Evolutionary conservation across 2,329 filamentous ascomycete genomes (phyloP), one percentile per base, ranked within the genome.

Genomic region (Aspergillus eucalypticola): DNA sequence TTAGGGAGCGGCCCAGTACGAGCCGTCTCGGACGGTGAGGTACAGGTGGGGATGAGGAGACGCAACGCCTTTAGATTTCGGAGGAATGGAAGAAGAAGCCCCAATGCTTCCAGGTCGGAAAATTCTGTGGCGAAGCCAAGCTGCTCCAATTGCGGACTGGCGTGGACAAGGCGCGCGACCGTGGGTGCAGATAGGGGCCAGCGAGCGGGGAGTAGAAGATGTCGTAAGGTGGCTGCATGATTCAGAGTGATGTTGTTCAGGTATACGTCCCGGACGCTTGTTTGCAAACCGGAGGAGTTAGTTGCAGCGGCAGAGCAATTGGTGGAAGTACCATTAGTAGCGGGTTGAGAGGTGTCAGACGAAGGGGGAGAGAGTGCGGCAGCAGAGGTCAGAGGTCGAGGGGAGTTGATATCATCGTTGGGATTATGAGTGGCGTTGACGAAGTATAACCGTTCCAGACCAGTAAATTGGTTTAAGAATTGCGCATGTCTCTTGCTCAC

Each of bases 71-170:
- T 67, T 6, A 79, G 64, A 11, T 79, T 77, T 6, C 73, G 71
- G 42, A 79, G 72, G 60, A 77, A 75, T 35, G 78, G 78, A 32
- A 78, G 66, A 10, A 80, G 66, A 49, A 79, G 63, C 6, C 71
- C 67, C 19, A 79, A 55, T 11, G 74, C 71, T 10, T 80, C 74
- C 67, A 80, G 69, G 64, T 73, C 74, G 38, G 71, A 69, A 15
- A 75, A 64, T 10, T 80, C 75, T 15, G 83, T 75, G 7, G 83
- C 80, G 21, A 87, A 73, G 25, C 79, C 84, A 1, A 88, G 74
- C 65, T 88, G 85, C 61, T 86, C 84, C 13, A 88, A 74, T 56
- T 86, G 79, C 0, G 85, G 84, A 60, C 84, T 86, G 8, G 73
- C 73, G 53, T 82, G 80, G 32, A 85, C 81, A 6, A 88, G 72